Evolutionary conservation across 2,329 filamentous ascomycete species (phyloP), one percentile per base, ranked within the genome.

Genomic region (Neoscytalidium dimidiatum): DNA sequence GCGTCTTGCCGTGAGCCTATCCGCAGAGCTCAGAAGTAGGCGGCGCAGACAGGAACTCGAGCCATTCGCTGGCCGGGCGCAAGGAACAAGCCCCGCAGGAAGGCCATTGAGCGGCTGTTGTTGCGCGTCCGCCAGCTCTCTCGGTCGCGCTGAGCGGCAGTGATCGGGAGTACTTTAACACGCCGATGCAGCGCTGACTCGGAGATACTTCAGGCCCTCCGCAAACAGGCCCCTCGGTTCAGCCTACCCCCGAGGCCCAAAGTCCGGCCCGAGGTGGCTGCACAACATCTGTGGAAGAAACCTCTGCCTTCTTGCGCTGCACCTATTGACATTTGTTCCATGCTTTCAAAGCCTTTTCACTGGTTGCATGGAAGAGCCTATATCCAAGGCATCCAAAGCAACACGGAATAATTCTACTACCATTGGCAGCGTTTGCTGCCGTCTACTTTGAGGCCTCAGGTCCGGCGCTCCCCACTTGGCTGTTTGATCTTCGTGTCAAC

Each of bases 201-300:
- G 53, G 53, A 58, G 31, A 28, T 58, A 58, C 33, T n/a, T 17
- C 46, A n/a, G n/a, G n/a, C n/a, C n/a, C n/a, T n/a, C n/a, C n/a
- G n/a, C n/a, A n/a, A n/a, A n/a, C 35, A 38, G 35, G 13, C 35
- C n/a, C 19, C 6, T 3, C 23, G 23, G 9, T 14, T 29, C 13
- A 4, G 6, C 7, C 46, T 11, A 8, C 7, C 13, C 46, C 46
- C 46, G 46, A 51, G 46, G 46, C 46, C 11, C 19, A n/a, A 21
- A 7, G 11, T 31, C 46, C 46, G 44, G 44, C 19, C 44, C 44
- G 44, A 48, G 44, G 44, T 48, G 44, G 19, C 44, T 48, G 44
- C 44, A 26, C 44, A 14, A 11, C 35, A 6, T 38, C 35, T 8
- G 41, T 8, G 46, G 46, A 17, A 29, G 46, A 28, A 26, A 29